These are phyloP conservation scores for Diaporthe longicolla DNA, from an alignment of 2,329 filamentous ascomycete genomes.

Conservation along the genomic window DNA sequence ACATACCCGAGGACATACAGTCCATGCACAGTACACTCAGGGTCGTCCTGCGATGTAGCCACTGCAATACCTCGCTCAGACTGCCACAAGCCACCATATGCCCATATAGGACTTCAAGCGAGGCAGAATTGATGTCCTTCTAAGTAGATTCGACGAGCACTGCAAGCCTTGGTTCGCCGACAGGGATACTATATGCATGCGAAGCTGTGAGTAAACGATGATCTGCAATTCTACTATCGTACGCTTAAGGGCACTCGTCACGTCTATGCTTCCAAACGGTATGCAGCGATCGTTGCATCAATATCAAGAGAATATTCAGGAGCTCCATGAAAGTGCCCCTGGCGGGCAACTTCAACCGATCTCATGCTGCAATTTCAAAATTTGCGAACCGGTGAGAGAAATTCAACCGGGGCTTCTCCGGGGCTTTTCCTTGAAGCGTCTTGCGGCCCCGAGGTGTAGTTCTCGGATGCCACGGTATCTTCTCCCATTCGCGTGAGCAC, in stretches of 20 bases:
- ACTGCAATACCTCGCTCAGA: background rate
- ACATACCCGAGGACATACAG: background rate
- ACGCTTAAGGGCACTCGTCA: too few species aligned
- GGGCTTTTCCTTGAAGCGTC: background rate
- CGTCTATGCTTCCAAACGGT: background rate
- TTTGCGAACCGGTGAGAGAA: background rate
- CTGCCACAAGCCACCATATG: background rate
- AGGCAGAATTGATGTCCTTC: background rate
- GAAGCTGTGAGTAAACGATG: too few species aligned
- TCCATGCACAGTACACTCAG: background rate
- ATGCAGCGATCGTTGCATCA: background rate
- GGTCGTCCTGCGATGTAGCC: background rate
- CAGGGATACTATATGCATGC: too few species aligned
- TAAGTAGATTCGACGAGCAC: too few species aligned
- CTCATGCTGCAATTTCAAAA: background rate
- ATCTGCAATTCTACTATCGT: too few species aligned
- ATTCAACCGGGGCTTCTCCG: background rate
- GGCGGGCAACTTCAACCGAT: background rate
- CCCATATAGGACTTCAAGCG: background rate
- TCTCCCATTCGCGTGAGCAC: background rate
- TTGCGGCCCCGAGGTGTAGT: background rate
- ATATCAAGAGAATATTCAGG: background rate
- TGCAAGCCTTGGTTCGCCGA: too few species aligned
- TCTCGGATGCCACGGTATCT: too few species aligned
- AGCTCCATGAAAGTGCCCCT: background rate